Percentiles rank a stretch among this genome's conserved stretches.
Conservation (phyloP, 2,329 filamentous ascomycete species). For the Fusarium stilboides region DNA sequence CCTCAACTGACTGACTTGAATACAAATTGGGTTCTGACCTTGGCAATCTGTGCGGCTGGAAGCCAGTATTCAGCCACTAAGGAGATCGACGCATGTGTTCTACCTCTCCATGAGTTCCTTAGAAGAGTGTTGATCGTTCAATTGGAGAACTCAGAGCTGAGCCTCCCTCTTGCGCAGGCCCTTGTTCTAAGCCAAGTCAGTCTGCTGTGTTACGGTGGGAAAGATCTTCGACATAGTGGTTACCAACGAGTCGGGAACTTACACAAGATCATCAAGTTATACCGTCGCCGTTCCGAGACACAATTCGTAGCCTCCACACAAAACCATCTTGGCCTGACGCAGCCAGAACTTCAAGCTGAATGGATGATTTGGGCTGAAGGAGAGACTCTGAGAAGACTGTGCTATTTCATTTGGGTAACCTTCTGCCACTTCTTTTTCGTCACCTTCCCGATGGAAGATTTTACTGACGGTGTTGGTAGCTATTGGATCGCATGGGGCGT, state of each 20-base stretch:
- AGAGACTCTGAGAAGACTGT: conserved; percentile 26
- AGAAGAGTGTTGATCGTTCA: conserved; percentile 29
- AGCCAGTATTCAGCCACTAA: conserved; percentile 45
- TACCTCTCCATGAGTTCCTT: conserved; percentile 47
- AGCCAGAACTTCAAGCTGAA: neutral
- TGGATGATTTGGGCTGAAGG: conserved; percentile 18
- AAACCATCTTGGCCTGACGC: neutral
- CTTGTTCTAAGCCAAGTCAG: conserved; percentile 36
- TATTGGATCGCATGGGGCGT: conserved; percentile 14
- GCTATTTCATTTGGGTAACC: conserved; percentile 9
- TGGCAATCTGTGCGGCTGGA: conserved; percentile 45
- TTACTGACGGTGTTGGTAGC: neutral
- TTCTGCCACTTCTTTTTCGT: neutral
- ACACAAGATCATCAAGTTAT: conserved; percentile 4
- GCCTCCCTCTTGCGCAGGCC: conserved; percentile 13
- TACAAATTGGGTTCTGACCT: conserved; percentile 40
- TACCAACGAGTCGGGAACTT: conserved; percentile 1
- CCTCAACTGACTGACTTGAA: conserved; percentile 16
- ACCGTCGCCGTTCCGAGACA: neutral
- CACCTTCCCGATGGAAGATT: neutral
- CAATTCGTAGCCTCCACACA: neutral
- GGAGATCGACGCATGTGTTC: conserved; percentile 41
- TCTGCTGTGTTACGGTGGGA: conserved; percentile 12
- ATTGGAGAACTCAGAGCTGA: neutral
- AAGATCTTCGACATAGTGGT: neutral